Conservation (phyloP, 129 eudicot species). For the Deinandra increscens region DNA sequence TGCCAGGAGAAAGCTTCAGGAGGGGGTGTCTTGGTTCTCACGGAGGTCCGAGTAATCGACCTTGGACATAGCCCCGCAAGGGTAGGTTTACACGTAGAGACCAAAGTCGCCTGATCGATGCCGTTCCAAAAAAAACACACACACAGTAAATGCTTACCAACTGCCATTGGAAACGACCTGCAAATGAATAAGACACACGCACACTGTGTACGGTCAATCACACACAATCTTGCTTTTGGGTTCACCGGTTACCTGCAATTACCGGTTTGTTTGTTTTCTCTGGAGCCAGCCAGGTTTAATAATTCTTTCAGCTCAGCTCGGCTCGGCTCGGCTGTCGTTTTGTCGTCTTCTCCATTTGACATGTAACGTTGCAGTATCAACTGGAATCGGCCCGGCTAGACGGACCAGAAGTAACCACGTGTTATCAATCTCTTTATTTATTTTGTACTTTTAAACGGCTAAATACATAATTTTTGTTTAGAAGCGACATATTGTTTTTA, state of each 20-base stretch:
- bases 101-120: too few species aligned
- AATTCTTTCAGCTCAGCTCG: too few species aligned
- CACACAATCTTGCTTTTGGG: constrained; percentile 35
- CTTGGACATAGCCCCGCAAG: too few species aligned
- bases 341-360: constrained; percentile 26
- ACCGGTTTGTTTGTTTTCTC: constrained; percentile 10
- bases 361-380: background rate
- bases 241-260: constrained; percentile 36
- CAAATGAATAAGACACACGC: constrained; percentile 43
- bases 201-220: constrained; percentile 47
- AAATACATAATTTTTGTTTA: too few species aligned
- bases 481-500: too few species aligned
- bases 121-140: too few species aligned
- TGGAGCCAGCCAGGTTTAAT: background rate
- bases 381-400: constrained; percentile 5
- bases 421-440: background rate
- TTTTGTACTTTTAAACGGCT: too few species aligned
- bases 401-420: background rate
- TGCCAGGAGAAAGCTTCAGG: too few species aligned
- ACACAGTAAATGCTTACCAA: constrained; percentile 75
- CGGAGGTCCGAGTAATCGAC: too few species aligned
- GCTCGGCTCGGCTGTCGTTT: constrained; percentile 23
- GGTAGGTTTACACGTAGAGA: too few species aligned
- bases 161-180: constrained; percentile 70
- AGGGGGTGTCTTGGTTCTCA: too few species aligned